phyloP scores from a whole-genome alignment of 208 protist species.

The Naegleria gruberi region DNA sequence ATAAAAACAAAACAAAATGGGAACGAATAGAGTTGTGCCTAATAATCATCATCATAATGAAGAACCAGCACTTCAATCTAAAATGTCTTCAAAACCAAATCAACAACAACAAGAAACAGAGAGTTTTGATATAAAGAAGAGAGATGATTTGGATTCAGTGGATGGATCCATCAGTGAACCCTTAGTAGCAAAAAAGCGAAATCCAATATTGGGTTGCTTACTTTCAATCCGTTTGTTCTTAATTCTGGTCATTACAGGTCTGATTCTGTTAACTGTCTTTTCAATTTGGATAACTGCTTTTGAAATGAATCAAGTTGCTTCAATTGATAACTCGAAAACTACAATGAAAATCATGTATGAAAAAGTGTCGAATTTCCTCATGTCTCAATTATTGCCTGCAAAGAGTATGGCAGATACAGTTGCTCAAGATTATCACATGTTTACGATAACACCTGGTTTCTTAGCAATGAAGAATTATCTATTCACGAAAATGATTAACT shows the following conservation, averaged over 20 bases:
- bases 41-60: too few relatives aligned
- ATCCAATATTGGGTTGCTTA: neutral
- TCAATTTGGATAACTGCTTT: neutral
- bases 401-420: neutral
- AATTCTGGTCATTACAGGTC: neutral
- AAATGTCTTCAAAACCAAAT: too few relatives aligned
- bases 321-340: neutral
- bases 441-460: neutral
- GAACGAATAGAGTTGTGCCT: too few relatives aligned
- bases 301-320: neutral
- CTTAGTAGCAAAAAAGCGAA: neutral
- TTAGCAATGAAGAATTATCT: neutral
- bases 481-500: neutral
- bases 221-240: neutral
- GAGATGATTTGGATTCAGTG: neutral
- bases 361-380: neutral
- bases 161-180: neutral
- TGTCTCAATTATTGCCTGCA: neutral
- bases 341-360: neutral
- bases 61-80: too few relatives aligned
- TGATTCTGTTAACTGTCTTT: neutral
- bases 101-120: too few relatives aligned
- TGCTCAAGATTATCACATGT: neutral
- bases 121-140: too few relatives aligned
- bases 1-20: too few relatives aligned